phyloP scores from a whole-genome alignment of 768 basidiomycete species.

The Collybia nuda region DNA sequence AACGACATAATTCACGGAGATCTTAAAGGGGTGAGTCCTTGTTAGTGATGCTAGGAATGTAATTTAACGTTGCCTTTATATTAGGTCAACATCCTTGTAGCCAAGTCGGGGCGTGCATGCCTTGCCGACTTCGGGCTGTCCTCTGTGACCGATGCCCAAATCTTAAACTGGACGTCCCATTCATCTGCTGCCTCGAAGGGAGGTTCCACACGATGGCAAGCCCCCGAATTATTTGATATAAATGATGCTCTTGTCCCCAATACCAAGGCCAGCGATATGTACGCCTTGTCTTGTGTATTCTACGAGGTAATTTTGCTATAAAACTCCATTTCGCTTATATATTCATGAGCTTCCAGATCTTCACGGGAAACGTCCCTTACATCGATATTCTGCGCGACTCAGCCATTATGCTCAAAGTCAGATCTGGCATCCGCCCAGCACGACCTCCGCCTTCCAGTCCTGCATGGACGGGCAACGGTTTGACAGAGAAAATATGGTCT shows the following conservation, averaged over 20 bases:
- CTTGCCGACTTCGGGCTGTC: conserved; percentile 25
- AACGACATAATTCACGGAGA: conserved; percentile 42
- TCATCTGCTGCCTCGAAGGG: conserved; percentile 10
- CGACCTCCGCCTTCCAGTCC: background rate
- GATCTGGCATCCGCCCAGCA: conserved; percentile 15
- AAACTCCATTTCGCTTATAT: conserved; percentile 2
- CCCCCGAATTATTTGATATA: conserved; percentile 19
- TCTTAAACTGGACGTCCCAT: conserved; percentile 12
- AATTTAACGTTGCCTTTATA: background rate
- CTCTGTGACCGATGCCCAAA: conserved; percentile 12
- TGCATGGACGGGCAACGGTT: conserved; percentile 2
- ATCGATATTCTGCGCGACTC: conserved; percentile 14
- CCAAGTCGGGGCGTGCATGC: conserved; percentile 12
- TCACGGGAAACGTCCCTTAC: conserved; percentile 20
- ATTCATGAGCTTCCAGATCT: conserved; percentile 8
- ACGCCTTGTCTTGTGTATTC: conserved; percentile 16
- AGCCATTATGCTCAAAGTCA: conserved; percentile 16
- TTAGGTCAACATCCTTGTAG: conserved; percentile 24
- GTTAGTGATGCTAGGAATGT: background rate
- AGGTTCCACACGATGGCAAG: conserved; percentile 18
- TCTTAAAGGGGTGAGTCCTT: conserved; percentile 35
- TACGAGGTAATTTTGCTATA: conserved; percentile 18
- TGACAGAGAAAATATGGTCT: conserved; percentile 1
- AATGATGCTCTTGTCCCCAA: conserved; percentile 9
- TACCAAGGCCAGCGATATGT: conserved; percentile 17